Conservation (phyloP, 108 stramenopile species). For the Cyclotella choctawhatcheeana region DNA sequence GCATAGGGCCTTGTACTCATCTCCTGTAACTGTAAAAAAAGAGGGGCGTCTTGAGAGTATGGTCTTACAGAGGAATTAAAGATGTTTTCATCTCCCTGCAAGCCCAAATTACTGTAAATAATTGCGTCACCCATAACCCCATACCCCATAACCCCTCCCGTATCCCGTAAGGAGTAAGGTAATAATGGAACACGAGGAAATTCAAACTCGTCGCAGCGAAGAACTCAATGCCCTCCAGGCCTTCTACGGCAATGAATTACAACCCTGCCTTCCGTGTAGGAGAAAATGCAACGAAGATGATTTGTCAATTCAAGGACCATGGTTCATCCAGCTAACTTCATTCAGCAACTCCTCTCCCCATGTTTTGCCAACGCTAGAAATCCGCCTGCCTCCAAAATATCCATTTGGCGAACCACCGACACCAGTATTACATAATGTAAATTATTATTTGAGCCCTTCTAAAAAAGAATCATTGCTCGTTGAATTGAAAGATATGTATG, state of each 20-base stretch:
- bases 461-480: constrained; percentile 9
- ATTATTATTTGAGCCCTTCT: background rate
- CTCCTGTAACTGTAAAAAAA: too few relatives aligned
- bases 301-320: constrained; percentile 24
- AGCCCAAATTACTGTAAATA: too few relatives aligned
- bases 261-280: background rate
- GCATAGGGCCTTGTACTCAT: too few relatives aligned
- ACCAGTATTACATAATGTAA: constrained; percentile 24
- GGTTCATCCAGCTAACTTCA: constrained; percentile 24
- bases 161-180: too few relatives aligned
- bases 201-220: constrained; percentile 25
- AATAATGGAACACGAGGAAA: constrained; percentile 7
- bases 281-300: too few relatives aligned
- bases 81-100: too few relatives aligned
- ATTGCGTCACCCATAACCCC: too few relatives aligned
- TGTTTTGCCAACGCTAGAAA: constrained; percentile 21
- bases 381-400: constrained; percentile 17
- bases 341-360: background rate
- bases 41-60: too few relatives aligned
- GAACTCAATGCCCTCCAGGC: constrained; percentile 52
- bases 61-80: too few relatives aligned
- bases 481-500: constrained; percentile 25
- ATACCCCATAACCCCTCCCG: too few relatives aligned
- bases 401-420: constrained; percentile 6
- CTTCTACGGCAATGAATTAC: constrained; percentile 51